A percentile compares a stretch with the other conserved stretches of the same genome.
phyloP scores from a whole-genome alignment of 1,139 yeast species.

The Saccharomyces pastorianus region DNA sequence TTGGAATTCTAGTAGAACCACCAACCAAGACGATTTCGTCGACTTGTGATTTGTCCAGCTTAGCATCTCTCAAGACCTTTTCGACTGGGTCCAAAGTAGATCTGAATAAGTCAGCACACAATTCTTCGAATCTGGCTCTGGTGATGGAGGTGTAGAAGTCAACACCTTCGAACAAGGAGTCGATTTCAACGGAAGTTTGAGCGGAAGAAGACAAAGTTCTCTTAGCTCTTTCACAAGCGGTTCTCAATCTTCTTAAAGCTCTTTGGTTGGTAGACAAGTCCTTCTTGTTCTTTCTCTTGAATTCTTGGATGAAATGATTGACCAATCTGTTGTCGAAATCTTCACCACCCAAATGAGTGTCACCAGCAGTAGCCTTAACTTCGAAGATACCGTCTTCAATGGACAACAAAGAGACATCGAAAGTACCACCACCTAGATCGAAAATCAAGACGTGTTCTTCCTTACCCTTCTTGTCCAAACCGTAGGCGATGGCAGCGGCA shows the following conservation, averaged over 20 bases:
- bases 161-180: conserved; percentile 89
- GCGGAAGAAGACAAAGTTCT: conserved; percentile 81
- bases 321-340: conserved; percentile 80
- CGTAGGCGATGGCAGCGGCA: conserved; percentile 98
- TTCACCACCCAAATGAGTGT: conserved; percentile 64
- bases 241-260: conserved; percentile 80
- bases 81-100: conserved; percentile 80
- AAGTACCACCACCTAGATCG: conserved; percentile 99
- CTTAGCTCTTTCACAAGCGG: conserved; percentile 91
- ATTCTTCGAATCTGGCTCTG: conserved; percentile 88
- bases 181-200: conserved; percentile 82
- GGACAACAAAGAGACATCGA: conserved; percentile 92
- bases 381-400: conserved; percentile 98
- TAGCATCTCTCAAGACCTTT: conserved; percentile 65
- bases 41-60: too few relatives aligned
- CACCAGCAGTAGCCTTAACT: conserved; percentile 99
- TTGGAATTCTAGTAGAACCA: too few relatives aligned
- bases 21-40: too few relatives aligned
- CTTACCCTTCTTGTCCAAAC: conserved; percentile 83
- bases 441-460: conserved; percentile 90
- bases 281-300: conserved; percentile 77
- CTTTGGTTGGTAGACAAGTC: conserved; percentile 70
- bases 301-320: conserved; percentile 69
- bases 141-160: conserved; percentile 80
- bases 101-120: conserved; percentile 78